Conservation (phyloP, 441 rosid genomes). For the Euphorbia celastroides region DNA sequence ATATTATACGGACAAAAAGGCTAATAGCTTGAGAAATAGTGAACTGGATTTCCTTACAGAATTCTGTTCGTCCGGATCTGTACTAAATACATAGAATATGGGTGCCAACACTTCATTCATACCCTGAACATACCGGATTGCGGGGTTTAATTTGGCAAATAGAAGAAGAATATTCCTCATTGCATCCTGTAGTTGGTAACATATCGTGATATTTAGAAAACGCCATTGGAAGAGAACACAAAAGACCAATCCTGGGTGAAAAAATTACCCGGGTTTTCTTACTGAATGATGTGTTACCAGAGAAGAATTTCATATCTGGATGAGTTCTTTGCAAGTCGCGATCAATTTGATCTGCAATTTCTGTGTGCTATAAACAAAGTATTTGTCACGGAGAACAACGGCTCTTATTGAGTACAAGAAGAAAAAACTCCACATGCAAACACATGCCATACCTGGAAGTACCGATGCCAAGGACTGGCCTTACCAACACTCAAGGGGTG, state of each 20-base stretch:
- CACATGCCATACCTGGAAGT: constrained; percentile 44
- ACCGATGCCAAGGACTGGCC: constrained; percentile 58
- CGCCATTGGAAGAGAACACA: neutral
- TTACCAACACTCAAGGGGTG: constrained; percentile 66
- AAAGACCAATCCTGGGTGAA: neutral
- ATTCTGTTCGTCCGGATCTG: constrained; percentile 46
- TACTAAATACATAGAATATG: constrained; percentile 48
- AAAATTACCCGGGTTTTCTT: constrained; percentile 46
- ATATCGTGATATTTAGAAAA: constrained; percentile 6
- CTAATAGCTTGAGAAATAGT: neutral
- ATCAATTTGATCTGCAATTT: constrained; percentile 60
- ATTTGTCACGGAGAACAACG: constrained; percentile 12
- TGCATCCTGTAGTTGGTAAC: constrained; percentile 40
- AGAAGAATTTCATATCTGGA: constrained; percentile 63
- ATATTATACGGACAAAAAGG: neutral
- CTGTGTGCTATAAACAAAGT: constrained; percentile 47
- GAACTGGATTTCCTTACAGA: constrained; percentile 37
- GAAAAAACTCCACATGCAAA: neutral
- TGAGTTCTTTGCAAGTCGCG: constrained; percentile 67
- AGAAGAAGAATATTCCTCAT: constrained; percentile 63
- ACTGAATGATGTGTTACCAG: constrained; percentile 50
- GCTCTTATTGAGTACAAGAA: constrained; percentile 14
- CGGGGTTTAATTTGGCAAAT: constrained; percentile 70
- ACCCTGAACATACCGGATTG: constrained; percentile 69
- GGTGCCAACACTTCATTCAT: constrained; percentile 83